Evolutionary conservation across 108 stramenopile genomes (phyloP).

Genomic region (Skeletonema marinoi): DNA sequence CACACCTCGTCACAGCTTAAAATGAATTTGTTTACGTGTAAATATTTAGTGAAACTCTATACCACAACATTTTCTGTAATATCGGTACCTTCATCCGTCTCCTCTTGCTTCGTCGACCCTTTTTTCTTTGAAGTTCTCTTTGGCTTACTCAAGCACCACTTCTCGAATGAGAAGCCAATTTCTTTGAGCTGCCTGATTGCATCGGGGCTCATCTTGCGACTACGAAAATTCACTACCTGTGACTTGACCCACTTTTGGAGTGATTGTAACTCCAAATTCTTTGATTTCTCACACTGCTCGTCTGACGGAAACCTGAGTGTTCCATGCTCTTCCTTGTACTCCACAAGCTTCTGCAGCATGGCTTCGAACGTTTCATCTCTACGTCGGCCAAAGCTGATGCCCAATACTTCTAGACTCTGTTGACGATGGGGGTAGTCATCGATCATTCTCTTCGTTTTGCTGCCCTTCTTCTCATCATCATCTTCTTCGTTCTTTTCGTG

Average conservation of each 20-base stretch:
- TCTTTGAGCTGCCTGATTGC: neutral
- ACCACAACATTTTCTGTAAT: neutral
- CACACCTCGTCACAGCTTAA: neutral
- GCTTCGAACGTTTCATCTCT: conserved; percentile 43
- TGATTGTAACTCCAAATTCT: conserved; percentile 26
- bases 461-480: conserved; percentile 7
- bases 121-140: neutral
- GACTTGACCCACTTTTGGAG: conserved; percentile 42
- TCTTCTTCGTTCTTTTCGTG: conserved; percentile 6
- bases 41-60: neutral
- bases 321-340: conserved; percentile 62
- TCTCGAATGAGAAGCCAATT: neutral
- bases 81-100: neutral
- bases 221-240: conserved; percentile 27
- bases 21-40: neutral
- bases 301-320: conserved; percentile 51
- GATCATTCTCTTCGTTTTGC: conserved; percentile 8
- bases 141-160: neutral
- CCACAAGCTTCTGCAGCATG: conserved; percentile 55
- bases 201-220: conserved; percentile 9
- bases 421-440: conserved; percentile 44
- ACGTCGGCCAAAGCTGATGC: conserved; percentile 7
- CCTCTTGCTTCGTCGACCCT: neutral
- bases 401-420: conserved; percentile 14
- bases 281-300: conserved; percentile 37